These are phyloP conservation scores for Plasmodium relictum DNA, from an alignment of 169 alveolate species.

Conservation along the genomic window DNA sequence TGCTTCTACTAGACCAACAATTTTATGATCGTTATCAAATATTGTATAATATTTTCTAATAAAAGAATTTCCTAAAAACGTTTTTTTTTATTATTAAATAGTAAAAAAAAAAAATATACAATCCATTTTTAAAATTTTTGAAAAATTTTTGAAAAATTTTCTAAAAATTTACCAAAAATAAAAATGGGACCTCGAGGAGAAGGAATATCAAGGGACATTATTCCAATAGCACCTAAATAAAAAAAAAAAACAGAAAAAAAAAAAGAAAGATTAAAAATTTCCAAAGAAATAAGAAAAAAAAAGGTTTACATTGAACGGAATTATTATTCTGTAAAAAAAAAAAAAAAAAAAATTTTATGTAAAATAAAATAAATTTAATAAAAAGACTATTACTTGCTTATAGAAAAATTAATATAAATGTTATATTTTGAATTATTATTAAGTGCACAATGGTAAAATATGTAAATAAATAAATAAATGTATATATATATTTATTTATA, in stretches of 20 bases:
- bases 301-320: conserved; percentile 42
- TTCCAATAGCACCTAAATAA: conserved; percentile 83
- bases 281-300: background rate
- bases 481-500: background rate
- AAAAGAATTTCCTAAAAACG: conserved; percentile 78
- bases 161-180: conserved; percentile 81
- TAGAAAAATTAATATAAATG: too few species aligned
- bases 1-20: conserved; percentile 87
- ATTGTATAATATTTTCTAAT: conserved; percentile 88
- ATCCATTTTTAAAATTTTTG: too few species aligned
- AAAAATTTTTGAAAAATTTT: background rate
- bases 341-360: conserved; percentile 12
- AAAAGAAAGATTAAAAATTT: background rate
- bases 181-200: conserved; percentile 88
- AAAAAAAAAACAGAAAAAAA: background rate
- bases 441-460: background rate
- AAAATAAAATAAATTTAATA: conserved; percentile 11
- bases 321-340: conserved; percentile 43
- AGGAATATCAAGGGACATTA: conserved; percentile 89
- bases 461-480: background rate
- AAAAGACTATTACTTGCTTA: too few species aligned
- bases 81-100: too few species aligned
- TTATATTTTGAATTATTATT: too few species aligned
- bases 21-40: conserved; percentile 88
- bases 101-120: too few species aligned